phyloP scores from a whole-genome alignment of 106 monocot species.

The Vanilla planifolia region DNA sequence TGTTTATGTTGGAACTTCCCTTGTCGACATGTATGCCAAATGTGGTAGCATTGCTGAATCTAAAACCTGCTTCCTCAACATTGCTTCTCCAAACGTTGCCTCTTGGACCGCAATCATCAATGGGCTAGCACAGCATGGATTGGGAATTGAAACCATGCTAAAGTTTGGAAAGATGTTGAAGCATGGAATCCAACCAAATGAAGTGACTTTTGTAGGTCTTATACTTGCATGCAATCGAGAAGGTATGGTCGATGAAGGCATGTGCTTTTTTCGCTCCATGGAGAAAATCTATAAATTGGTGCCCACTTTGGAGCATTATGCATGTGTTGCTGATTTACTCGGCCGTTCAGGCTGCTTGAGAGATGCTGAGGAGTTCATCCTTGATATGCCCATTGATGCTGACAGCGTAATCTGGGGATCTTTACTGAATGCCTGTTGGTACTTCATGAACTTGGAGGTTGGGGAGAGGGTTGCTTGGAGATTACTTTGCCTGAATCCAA shows the following conservation, averaged over 20 bases:
- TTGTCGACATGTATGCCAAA: constrained; percentile 41
- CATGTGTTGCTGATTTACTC: constrained; percentile 27
- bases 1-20: constrained; percentile 31
- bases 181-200: constrained; percentile 19
- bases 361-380: constrained; percentile 27
- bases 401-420: constrained; percentile 26
- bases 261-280: constrained; percentile 22
- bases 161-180: constrained; percentile 31
- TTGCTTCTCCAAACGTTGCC: constrained; percentile 28
- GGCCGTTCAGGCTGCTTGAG: constrained; percentile 15
- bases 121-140: constrained; percentile 25
- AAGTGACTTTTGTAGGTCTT: constrained; percentile 27
- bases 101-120: constrained; percentile 41
- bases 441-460: constrained; percentile 28
- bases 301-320: constrained; percentile 32
- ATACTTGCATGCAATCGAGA: constrained; percentile 24
- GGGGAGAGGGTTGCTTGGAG: constrained; percentile 34
- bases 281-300: constrained; percentile 14
- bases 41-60: constrained; percentile 26
- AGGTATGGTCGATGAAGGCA: constrained; percentile 27
- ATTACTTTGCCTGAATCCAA: constrained; percentile 20
- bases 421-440: constrained; percentile 31
- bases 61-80: constrained; percentile 9
- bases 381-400: constrained; percentile 22
- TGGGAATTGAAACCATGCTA: constrained; percentile 16